A percentile compares a stretch with the other conserved stretches of the same genome.
Evolutionary conservation across 192 early-diverging fungal genomes (phyloP).

Genomic region (Blastocladiella britannica): DNA sequence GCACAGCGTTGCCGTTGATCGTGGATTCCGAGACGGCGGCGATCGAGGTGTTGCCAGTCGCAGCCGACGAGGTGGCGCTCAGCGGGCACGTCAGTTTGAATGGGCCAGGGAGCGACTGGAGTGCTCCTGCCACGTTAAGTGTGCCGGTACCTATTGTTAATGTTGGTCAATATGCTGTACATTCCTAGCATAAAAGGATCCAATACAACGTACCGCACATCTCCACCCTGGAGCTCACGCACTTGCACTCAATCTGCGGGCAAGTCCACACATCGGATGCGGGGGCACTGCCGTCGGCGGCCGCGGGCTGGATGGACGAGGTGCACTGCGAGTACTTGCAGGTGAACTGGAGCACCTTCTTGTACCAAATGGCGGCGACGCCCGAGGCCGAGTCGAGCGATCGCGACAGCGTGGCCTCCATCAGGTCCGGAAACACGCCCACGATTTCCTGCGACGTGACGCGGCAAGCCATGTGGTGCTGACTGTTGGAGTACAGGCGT

Average conservation of each 20-base stretch:
- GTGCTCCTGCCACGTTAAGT: slow-evolving; percentile 13
- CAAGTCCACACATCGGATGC: slow-evolving; percentile 19
- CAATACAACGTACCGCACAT: slow-evolving; percentile 29
- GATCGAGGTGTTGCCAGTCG: slow-evolving; percentile 4
- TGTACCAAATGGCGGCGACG: slow-evolving; percentile 22
- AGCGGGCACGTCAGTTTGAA: slow-evolving; percentile 21
- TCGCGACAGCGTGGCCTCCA: slow-evolving; percentile 15
- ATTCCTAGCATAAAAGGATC: no score
- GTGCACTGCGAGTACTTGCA: slow-evolving; percentile 21
- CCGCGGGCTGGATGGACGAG: slow-evolving; percentile 8
- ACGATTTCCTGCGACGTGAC: slow-evolving; percentile 14
- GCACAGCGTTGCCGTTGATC: not conserved
- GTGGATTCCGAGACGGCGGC: not conserved
- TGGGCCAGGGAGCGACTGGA: slow-evolving; percentile 18
- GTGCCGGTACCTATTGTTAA: no score
- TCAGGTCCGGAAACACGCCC: slow-evolving; percentile 17
- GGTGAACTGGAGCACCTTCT: slow-evolving; percentile 23
- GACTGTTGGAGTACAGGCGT: slow-evolving; percentile 16
- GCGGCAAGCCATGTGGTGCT: slow-evolving; percentile 15
- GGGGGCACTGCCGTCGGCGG: no score
- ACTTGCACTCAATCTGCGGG: slow-evolving; percentile 18
- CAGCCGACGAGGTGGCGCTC: slow-evolving; percentile 12
- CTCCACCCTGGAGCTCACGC: slow-evolving; percentile 14
- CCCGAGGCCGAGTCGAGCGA: slow-evolving; percentile 11
- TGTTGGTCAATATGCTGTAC: no score